Conservation (phyloP, 108 stramenopile genomes). For the Craspedostauros australis region DNA sequence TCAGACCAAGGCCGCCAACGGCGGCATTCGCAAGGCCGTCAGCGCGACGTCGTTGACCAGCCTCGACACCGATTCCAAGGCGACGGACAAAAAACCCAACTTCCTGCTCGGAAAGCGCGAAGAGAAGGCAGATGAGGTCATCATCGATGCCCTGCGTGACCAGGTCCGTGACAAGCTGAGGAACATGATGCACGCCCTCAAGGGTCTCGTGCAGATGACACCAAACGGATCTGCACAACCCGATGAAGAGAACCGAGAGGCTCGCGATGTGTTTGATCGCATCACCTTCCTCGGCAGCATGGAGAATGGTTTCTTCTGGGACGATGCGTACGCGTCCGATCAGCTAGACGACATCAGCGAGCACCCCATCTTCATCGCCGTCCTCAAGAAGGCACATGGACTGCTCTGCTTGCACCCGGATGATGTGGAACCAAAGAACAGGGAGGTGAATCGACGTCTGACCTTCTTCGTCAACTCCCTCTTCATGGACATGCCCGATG, state of each 20-base stretch:
- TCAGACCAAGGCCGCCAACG: slow-evolving; percentile 1
- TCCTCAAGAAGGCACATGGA: slow-evolving; percentile 87
- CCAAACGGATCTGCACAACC: slow-evolving; percentile 20
- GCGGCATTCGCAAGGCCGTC: slow-evolving; percentile 56
- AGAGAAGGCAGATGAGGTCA: slow-evolving; percentile 33
- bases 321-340: slow-evolving; percentile 90
- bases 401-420: slow-evolving; percentile 86
- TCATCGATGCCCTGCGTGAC: slow-evolving; percentile 87
- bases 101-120: slow-evolving; percentile 15
- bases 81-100: slow-evolving; percentile 2
- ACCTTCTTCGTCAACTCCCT: slow-evolving; percentile 97
- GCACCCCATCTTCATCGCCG: slow-evolving; percentile 64
- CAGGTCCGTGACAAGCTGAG: slow-evolving; percentile 85
- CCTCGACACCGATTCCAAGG: slow-evolving; percentile 28
- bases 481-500: slow-evolving; percentile 98
- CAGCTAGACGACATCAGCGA: slow-evolving; percentile 79
- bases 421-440: slow-evolving; percentile 93
- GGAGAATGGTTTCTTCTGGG: slow-evolving; percentile 96
- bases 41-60: slow-evolving; percentile 55
- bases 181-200: slow-evolving; percentile 64
- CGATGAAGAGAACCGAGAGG: slow-evolving; percentile 37
- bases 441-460: slow-evolving; percentile 90
- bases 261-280: slow-evolving; percentile 70
- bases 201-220: slow-evolving; percentile 65
- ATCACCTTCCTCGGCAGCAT: slow-evolving; percentile 82